These are phyloP conservation scores for Kuraishia capsulata DNA, from an alignment of 805 yeast genomes.

Conservation along the genomic window DNA sequence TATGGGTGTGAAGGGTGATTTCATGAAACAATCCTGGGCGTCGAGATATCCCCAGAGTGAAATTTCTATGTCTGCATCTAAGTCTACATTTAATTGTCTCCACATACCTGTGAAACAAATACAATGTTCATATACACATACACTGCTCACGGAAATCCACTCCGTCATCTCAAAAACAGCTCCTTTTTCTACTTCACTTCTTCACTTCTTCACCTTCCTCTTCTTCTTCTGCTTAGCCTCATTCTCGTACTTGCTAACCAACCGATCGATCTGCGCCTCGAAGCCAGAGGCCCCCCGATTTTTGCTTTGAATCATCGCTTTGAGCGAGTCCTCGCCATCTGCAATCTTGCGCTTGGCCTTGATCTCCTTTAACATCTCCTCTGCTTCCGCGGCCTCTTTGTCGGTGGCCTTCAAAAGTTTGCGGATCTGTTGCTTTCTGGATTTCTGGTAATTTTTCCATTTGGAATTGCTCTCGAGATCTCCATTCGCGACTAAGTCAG, in stretches of 20 bases:
- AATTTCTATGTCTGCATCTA: no score
- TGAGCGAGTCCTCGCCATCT: conserved; percentile 30
- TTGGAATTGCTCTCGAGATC: conserved; percentile 24
- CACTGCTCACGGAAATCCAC: no score
- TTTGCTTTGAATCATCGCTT: conserved; percentile 39
- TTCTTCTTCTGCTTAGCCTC: conserved; percentile 23
- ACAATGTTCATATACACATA: no score
- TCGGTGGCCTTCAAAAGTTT: conserved; percentile 42
- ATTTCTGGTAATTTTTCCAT: conserved; percentile 42
- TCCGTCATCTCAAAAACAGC: no score
- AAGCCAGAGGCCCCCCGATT: conserved; percentile 26
- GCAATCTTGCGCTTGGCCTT: conserved; percentile 18
- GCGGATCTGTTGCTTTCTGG: conserved; percentile 36
- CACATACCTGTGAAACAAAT: no score
- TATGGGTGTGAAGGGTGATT: no score
- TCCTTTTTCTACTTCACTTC: no score
- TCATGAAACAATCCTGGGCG: no score
- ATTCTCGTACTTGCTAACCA: conserved; percentile 42
- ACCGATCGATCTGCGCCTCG: conserved; percentile 29
- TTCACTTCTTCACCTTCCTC: conserved; percentile 6
- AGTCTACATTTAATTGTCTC: no score
- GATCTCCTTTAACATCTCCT: conserved; percentile 30
- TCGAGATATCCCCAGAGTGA: no score
- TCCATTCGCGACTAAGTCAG: conserved; percentile 29
- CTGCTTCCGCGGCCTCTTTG: conserved; percentile 60